Conservation (phyloP, 306 rosid species). For the Fragaria vesca region DNA sequence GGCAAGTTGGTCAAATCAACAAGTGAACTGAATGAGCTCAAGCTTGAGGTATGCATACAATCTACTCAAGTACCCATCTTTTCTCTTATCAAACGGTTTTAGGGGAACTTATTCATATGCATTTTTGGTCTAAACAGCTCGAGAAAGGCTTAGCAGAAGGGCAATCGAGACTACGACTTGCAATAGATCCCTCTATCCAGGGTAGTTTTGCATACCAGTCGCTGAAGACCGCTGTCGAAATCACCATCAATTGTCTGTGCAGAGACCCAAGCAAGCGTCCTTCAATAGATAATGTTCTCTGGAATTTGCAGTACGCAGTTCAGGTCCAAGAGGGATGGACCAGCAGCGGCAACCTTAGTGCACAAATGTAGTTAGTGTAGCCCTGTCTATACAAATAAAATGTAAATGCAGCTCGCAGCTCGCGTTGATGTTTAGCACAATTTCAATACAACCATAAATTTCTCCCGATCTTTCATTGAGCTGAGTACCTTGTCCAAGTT, state of each 20-base stretch:
- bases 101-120: neutral
- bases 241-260: slow-evolving; percentile 66
- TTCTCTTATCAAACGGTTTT: neutral
- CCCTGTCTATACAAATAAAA: slow-evolving; percentile 21
- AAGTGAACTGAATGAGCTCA: slow-evolving; percentile 51
- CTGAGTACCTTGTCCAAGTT: neutral
- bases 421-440: neutral
- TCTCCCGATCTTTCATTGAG: neutral
- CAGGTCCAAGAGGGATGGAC: slow-evolving; percentile 93
- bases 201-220: slow-evolving; percentile 72
- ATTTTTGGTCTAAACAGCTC: slow-evolving; percentile 40
- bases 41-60: slow-evolving; percentile 46
- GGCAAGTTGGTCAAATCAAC: slow-evolving; percentile 55
- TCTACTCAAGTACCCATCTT: no score
- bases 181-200: slow-evolving; percentile 44
- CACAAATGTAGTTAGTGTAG: slow-evolving; percentile 26
- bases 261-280: slow-evolving; percentile 64
- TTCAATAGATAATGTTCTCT: slow-evolving; percentile 78
- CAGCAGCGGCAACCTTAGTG: slow-evolving; percentile 70
- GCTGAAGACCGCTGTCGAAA: slow-evolving; percentile 59
- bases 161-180: slow-evolving; percentile 30
- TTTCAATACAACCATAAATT: neutral
- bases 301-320: slow-evolving; percentile 88
- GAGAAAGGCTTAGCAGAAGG: slow-evolving; percentile 59
- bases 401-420: slow-evolving; percentile 31